phyloP scores from a whole-genome alignment of 2,329 filamentous ascomycete species.

The Fusarium metavorans region DNA sequence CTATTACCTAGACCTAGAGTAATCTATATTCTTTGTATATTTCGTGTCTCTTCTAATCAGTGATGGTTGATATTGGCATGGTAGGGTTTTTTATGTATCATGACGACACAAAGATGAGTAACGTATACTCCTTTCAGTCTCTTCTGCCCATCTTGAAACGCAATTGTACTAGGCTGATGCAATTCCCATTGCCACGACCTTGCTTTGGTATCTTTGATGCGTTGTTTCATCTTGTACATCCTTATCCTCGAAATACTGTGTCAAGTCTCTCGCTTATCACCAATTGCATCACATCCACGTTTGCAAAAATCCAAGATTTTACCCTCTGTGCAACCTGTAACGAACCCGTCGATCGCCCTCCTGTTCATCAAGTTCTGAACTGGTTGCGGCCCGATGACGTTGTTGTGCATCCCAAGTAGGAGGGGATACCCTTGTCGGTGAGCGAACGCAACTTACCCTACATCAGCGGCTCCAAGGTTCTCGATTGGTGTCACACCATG shows the following conservation, averaged over 20 bases:
- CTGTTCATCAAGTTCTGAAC: constrained; percentile 17
- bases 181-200: not conserved
- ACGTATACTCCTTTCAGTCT: not conserved
- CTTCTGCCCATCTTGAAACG: not conserved
- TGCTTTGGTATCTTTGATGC: not conserved
- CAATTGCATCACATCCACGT: constrained; percentile 28
- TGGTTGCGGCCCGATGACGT: constrained; percentile 29
- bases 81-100: not conserved
- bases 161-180: not conserved
- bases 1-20: constrained; percentile 8
- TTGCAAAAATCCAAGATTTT: constrained; percentile 5
- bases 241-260: constrained; percentile 27
- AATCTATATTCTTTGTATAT: constrained; percentile 3
- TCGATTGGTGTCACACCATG: not conserved
- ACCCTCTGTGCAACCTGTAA: constrained; percentile 7
- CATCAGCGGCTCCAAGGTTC: not conserved
- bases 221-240: constrained; percentile 11
- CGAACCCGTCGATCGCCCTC: constrained; percentile 26
- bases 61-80: not conserved
- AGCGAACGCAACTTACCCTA: constrained; percentile 9
- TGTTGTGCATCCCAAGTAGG: constrained; percentile 26
- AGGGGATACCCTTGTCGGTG: constrained; percentile 14
- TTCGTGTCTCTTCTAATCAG: not conserved
- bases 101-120: not conserved
- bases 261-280: constrained; percentile 9